Conservation (phyloP, 495 filamentous ascomycete species). For the Pyrenopolyporus hunteri region DNA sequence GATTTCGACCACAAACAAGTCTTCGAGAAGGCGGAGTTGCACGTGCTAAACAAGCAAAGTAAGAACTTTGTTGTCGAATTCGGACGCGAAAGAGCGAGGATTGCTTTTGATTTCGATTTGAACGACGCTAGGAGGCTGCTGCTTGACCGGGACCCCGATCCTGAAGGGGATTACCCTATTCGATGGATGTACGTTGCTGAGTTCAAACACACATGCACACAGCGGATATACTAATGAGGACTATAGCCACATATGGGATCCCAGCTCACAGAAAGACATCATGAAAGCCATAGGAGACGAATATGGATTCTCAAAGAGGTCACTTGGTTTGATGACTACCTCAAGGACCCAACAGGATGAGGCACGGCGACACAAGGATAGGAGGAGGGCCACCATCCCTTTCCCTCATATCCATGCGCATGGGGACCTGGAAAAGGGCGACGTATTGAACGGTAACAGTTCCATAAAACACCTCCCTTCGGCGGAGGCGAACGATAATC, state of each 20-base stretch:
- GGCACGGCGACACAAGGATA: slow-evolving; percentile 22
- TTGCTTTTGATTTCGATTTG: slow-evolving; percentile 62
- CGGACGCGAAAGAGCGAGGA: slow-evolving; percentile 65
- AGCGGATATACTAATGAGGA: slow-evolving; percentile 12
- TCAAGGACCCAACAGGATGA: slow-evolving; percentile 14
- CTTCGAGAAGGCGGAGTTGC: slow-evolving; percentile 50
- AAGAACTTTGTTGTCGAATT: slow-evolving; percentile 77
- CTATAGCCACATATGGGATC: slow-evolving; percentile 73
- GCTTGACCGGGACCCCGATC: slow-evolving; percentile 29
- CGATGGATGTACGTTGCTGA: slow-evolving; percentile 70
- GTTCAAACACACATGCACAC: not conserved
- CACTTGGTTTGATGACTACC: slow-evolving; percentile 65
- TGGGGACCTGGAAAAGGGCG: slow-evolving; percentile 30
- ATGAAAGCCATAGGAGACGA: slow-evolving; percentile 59
- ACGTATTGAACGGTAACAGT: slow-evolving; percentile 14
- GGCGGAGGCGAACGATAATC: slow-evolving; percentile 31
- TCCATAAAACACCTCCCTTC: slow-evolving; percentile 4
- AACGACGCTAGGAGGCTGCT: slow-evolving; percentile 52
- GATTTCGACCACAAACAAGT: slow-evolving; percentile 61
- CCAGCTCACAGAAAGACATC: slow-evolving; percentile 62
- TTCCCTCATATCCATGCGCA: slow-evolving; percentile 16
- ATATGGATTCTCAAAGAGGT: slow-evolving; percentile 72
- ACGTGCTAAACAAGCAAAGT: slow-evolving; percentile 49
- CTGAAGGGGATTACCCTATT: slow-evolving; percentile 38
- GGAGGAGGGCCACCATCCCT: slow-evolving; percentile 1